Conservation (phyloP, 192 early-diverging fungal species). For the Geranomyces variabilis region DNA sequence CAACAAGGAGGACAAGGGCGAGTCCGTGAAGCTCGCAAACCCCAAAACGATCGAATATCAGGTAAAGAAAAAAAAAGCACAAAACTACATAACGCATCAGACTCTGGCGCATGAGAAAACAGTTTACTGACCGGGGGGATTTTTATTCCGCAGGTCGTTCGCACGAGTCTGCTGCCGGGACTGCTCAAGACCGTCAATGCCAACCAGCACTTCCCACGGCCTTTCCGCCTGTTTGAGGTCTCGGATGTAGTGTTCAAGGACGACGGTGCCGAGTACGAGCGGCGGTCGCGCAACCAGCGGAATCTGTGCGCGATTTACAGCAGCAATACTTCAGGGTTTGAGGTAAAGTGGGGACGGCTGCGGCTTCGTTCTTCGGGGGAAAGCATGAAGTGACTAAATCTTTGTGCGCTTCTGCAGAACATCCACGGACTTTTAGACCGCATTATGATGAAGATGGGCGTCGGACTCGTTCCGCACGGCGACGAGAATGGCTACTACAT, state of each 20-base stretch:
- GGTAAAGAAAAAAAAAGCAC: conserved; percentile 16
- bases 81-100: too few species aligned
- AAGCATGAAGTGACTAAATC: too few species aligned
- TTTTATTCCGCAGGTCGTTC: conserved; percentile 71
- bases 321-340: conserved; percentile 82
- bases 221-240: conserved; percentile 95
- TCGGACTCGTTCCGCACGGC: conserved; percentile 53
- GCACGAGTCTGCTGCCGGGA: conserved; percentile 89
- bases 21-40: conserved; percentile 86
- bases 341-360: conserved; percentile 38
- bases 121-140: too few species aligned
- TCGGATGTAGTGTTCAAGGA: conserved; percentile 93
- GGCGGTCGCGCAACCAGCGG: conserved; percentile 86
- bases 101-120: too few species aligned
- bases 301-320: conserved; percentile 85
- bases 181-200: conserved; percentile 91
- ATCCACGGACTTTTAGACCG: conserved; percentile 93
- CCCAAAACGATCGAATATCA: conserved; percentile 89
- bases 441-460: conserved; percentile 79
- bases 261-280: conserved; percentile 63
- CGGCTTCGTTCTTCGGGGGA: too few species aligned
- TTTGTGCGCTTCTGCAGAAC: conserved; percentile 54
- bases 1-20: conserved; percentile 75
- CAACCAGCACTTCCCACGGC: conserved; percentile 81
- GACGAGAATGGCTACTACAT: conserved; percentile 76